Percentiles rank a stretch among this genome's conserved stretches.
Conservation (phyloP, 164 flowering plant genomes). For the Buxus sempervirens region DNA sequence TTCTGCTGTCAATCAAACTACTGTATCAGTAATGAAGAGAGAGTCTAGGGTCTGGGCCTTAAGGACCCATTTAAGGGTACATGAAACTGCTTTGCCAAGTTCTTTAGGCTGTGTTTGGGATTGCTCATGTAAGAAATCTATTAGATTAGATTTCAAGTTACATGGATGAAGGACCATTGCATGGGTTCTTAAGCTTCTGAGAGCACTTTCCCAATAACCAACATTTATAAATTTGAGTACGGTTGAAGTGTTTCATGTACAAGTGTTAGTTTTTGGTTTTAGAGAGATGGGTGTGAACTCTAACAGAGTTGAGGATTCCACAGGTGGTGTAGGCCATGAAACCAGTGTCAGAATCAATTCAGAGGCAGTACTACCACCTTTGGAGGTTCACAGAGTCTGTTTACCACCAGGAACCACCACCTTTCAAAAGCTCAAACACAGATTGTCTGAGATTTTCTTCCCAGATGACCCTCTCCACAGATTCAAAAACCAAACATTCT, state of each 20-base stretch:
- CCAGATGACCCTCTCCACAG: slow-evolving; percentile 80
- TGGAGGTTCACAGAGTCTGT: slow-evolving; percentile 55
- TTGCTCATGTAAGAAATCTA: no score
- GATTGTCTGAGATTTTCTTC: slow-evolving; percentile 76
- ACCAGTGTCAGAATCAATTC: slow-evolving; percentile 14
- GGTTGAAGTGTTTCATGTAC: neutral
- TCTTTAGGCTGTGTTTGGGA: no score
- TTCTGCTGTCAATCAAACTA: neutral
- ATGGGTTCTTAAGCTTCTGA: neutral
- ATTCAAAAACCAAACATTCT: slow-evolving; percentile 57
- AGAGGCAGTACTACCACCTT: slow-evolving; percentile 7
- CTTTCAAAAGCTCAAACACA: slow-evolving; percentile 48
- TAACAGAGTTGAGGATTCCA: slow-evolving; percentile 47
- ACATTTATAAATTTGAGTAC: slow-evolving; percentile 3
- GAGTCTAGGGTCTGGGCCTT: no score
- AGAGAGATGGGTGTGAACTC: slow-evolving; percentile 46
- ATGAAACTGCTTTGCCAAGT: no score
- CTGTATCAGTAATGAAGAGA: no score
- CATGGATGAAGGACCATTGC: no score
- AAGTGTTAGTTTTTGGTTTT: neutral
- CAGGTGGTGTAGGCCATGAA: slow-evolving; percentile 25
- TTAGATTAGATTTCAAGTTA: no score
- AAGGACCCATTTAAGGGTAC: no score
- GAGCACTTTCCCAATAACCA: neutral
- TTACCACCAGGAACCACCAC: slow-evolving; percentile 58